Percentiles rank a stretch among this genome's conserved stretches.
Conservation (phyloP, 129 eudicot species). For the Arctium minus region DNA sequence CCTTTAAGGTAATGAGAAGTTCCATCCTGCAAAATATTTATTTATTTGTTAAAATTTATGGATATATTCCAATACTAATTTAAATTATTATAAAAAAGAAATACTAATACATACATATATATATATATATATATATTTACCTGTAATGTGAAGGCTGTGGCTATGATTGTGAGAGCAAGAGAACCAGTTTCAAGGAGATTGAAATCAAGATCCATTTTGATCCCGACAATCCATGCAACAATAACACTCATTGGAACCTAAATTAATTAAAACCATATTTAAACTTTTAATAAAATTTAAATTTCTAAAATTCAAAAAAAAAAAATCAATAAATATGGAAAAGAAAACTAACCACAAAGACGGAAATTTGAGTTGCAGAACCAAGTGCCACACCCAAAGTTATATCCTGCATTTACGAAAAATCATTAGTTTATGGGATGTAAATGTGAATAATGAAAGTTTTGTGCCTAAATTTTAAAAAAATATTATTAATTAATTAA, state of each 20-base stretch:
- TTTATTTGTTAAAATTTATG: neutral
- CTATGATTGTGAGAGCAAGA: slow-evolving; percentile 63
- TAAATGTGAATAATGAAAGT: neutral
- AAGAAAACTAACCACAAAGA: slow-evolving; percentile 71
- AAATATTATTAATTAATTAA: neutral
- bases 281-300: neutral
- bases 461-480: neutral
- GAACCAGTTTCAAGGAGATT: slow-evolving; percentile 68
- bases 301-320: neutral
- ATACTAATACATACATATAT: too few relatives aligned
- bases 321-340: too few relatives aligned
- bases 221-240: slow-evolving; percentile 71
- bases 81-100: neutral
- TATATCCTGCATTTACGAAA: slow-evolving; percentile 54
- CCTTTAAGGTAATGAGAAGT: slow-evolving; percentile 93
- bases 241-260: slow-evolving; percentile 58
- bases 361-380: slow-evolving; percentile 88
- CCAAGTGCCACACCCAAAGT: slow-evolving; percentile 90
- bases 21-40: slow-evolving; percentile 64
- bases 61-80: neutral
- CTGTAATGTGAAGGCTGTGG: slow-evolving; percentile 82
- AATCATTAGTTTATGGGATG: neutral
- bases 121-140: slow-evolving; percentile 18
- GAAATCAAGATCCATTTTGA: slow-evolving; percentile 74
- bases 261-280: neutral